Evolutionary conservation across 2,329 filamentous ascomycete genomes (phyloP).

Genomic region (Ceratocystis alfenasii): DNA sequence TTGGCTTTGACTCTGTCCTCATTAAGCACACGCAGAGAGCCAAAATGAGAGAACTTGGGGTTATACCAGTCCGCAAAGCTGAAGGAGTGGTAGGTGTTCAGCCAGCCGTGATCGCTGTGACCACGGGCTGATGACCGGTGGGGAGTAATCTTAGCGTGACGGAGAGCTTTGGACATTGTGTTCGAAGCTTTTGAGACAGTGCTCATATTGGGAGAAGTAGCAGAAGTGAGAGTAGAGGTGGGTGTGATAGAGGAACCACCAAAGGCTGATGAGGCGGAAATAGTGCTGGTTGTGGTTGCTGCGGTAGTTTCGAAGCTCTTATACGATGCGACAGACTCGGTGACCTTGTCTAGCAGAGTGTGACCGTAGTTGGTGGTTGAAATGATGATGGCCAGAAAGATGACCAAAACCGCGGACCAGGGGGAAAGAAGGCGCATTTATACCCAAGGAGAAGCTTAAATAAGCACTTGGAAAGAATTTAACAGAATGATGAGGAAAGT

Average conservation of each 20-base stretch:
- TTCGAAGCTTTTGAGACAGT: slow-evolving; percentile 32
- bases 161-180: slow-evolving; percentile 51
- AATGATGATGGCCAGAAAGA: slow-evolving; percentile 32
- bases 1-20: slow-evolving; percentile 69
- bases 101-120: slow-evolving; percentile 73
- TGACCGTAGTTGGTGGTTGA: slow-evolving; percentile 26
- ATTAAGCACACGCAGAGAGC: slow-evolving; percentile 71
- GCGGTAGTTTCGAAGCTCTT: slow-evolving; percentile 16
- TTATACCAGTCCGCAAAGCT: slow-evolving; percentile 64
- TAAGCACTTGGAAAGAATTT: background rate
- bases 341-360: slow-evolving; percentile 20
- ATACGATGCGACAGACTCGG: slow-evolving; percentile 24
- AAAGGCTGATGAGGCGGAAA: slow-evolving; percentile 22
- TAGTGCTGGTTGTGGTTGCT: slow-evolving; percentile 20
- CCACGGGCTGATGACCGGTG: slow-evolving; percentile 62
- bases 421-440: slow-evolving; percentile 33
- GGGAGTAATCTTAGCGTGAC: slow-evolving; percentile 59
- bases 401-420: slow-evolving; percentile 30
- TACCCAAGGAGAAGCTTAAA: slow-evolving; percentile 24
- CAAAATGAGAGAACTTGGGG: slow-evolving; percentile 55
- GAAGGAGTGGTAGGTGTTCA: slow-evolving; percentile 79
- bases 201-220: slow-evolving; percentile 26
- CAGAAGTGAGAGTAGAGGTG: slow-evolving; percentile 8
- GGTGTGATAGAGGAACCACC: slow-evolving; percentile 18
- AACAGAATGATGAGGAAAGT: background rate